A percentile compares a stretch with the other conserved stretches of the same genome.
phyloP scores from a whole-genome alignment of 441 rosid genomes.

The Syzygium malaccense region DNA sequence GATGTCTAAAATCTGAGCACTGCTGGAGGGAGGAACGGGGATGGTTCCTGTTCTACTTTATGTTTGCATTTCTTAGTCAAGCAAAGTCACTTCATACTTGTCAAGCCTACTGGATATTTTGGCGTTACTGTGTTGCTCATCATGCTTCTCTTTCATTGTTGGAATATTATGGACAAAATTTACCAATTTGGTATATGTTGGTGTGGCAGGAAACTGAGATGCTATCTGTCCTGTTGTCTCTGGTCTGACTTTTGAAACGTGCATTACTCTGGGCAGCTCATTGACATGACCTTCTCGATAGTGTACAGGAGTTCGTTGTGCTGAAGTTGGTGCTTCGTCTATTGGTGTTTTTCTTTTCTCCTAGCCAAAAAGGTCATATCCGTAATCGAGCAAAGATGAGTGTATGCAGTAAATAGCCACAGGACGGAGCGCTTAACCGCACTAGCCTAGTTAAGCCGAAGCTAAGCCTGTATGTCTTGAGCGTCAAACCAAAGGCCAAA shows the following conservation, averaged over 20 bases:
- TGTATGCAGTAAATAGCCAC: not conserved
- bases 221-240: not conserved
- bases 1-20: slow-evolving; percentile 46
- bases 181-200: not conserved
- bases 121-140: not conserved
- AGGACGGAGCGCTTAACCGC: not conserved
- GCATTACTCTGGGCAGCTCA: not conserved
- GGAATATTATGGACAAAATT: not conserved
- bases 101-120: not conserved
- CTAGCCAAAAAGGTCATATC: not conserved
- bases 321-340: not conserved
- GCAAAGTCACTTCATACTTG: slow-evolving; percentile 8
- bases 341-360: not conserved
- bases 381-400: not conserved
- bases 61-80: not conserved
- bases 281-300: not conserved
- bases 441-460: not conserved
- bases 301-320: not conserved
- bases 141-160: not conserved
- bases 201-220: not conserved
- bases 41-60: not conserved
- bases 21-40: slow-evolving; percentile 49
- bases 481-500: not conserved
- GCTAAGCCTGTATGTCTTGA: not conserved
- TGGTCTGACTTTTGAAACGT: not conserved